Base-by-base conservation (phyloP, 192 early-diverging fungal genomes). In the Podila minutissima region DNA sequence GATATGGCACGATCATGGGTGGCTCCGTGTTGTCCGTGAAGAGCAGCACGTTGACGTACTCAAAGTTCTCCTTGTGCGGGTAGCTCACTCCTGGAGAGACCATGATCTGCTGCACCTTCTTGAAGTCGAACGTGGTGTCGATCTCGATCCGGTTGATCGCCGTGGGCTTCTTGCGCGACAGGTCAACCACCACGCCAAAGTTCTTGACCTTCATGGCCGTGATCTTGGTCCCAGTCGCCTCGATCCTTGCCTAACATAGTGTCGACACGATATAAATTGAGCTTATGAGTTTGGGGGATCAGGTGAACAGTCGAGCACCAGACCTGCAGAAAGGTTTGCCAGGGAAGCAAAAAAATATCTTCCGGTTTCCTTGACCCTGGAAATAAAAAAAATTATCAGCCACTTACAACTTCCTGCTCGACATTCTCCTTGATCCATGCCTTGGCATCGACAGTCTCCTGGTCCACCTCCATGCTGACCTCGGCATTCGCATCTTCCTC, bases 1-100 rank as follows among this genome's bases (percentile, higher is more conserved):
- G 38, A 51, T 90, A 90, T 22, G 88, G 88, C 12, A 84, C 83
- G 13, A 90, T 41, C 71, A 89, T 79, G 0, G 88, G 88, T 6
- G 70, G 59, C 35, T 82, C 65, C 4, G 81, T 67, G 53, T 72
- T 70, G 22, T 84, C 84, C 19, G 85, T 74, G 38, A 88, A 82
- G 4, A 89, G 65, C 11, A 88, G 58, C 86, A 89, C 89, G 71
- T 90, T 84, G 3, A 86, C 86, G 69, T 88, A 89, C 63, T 71
- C 73, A 75, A 83, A 88, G 50, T 86, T 74, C 17, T 72, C 81
- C 62, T 87, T 87, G 68, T 87, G 82, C 2, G 88, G 86, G 69
- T 88, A 90, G 22, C 64, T 29, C 26, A 83, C 59, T 3, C 86
- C 71, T 6, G 88, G 83, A 17, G 89, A 89, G 12, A 89, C 86